Percentiles rank a stretch among this genome's conserved stretches.
phyloP scores from a whole-genome alignment of 2,329 filamentous ascomycete species.

The Teratosphaeria epicoccoides region DNA sequence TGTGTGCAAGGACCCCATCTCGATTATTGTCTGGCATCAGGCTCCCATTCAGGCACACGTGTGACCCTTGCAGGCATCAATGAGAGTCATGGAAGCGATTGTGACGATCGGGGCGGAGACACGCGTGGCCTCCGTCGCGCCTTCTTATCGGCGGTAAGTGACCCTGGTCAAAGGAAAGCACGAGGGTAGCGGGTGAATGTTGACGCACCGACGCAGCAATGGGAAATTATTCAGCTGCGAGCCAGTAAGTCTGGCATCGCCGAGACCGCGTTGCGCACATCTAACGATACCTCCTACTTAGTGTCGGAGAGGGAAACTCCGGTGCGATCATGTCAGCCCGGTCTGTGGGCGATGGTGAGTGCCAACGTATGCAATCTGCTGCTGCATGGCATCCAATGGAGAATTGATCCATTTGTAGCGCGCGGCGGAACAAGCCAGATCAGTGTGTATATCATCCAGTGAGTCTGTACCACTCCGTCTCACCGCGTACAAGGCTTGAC shows the following conservation, averaged over 20 bases:
- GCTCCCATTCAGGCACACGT: not conserved
- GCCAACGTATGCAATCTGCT: not conserved
- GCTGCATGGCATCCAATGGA: not conserved
- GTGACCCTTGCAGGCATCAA: not conserved
- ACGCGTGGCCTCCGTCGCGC: slow-evolving; percentile 1
- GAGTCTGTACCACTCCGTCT: not conserved
- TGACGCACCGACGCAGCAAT: slow-evolving; percentile 16
- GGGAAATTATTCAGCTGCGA: slow-evolving; percentile 27
- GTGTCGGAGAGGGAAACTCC: slow-evolving; percentile 25
- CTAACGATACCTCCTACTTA: slow-evolving; percentile 7
- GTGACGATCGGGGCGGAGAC: not conserved
- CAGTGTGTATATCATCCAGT: slow-evolving; percentile 27
- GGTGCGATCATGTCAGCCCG: slow-evolving; percentile 24
- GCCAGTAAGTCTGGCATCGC: slow-evolving; percentile 14
- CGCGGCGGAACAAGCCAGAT: slow-evolving; percentile 20
- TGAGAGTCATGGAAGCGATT: not conserved
- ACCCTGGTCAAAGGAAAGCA: not conserved
- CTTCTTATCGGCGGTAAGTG: slow-evolving; percentile 6
- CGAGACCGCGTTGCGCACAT: not conserved
- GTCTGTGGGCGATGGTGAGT: slow-evolving; percentile 22
- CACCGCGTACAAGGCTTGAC: slow-evolving; percentile 19
- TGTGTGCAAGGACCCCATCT: too few species aligned
- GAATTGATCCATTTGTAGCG: not conserved
- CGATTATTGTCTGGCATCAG: too few species aligned
- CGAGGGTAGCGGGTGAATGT: not conserved